Percentiles rank a stretch among this genome's conserved stretches.
Conservation (phyloP, 2,329 filamentous ascomycete species). For the Trichoderma sp. region DNA sequence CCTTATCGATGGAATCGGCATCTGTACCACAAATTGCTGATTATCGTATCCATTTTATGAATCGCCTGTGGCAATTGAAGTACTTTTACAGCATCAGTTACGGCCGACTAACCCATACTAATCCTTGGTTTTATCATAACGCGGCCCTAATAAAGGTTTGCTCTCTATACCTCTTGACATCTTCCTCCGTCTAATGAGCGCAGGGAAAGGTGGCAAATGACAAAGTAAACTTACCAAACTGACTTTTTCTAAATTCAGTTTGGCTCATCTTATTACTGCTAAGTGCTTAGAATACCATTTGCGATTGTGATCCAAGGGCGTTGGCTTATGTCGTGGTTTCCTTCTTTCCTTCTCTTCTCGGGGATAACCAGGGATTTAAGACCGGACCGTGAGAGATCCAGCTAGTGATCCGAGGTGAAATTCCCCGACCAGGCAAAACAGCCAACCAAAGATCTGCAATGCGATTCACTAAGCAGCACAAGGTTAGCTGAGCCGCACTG, state of each 20-base stretch:
- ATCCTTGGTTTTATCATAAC: no score
- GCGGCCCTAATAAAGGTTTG: no score
- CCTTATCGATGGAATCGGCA: background rate
- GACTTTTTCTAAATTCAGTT: background rate
- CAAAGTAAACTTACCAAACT: background rate
- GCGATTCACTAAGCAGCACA: background rate
- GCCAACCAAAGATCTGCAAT: background rate
- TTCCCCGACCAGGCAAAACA: background rate
- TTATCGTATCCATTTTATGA: background rate
- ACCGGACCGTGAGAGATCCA: background rate
- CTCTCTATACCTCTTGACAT: no score
- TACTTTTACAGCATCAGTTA: no score
- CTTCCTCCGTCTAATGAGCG: background rate
- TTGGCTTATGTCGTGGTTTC: background rate
- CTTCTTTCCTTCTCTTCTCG: background rate
- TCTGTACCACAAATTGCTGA: no score
- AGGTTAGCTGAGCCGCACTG: background rate
- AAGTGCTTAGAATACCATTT: background rate
- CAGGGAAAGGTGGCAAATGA: background rate
- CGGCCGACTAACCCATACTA: no score
- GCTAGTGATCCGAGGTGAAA: constrained; percentile 4
- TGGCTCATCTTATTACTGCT: background rate
- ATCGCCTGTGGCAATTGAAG: background rate
- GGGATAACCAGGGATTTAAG: background rate
- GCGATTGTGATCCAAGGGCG: background rate